Conservation (phyloP, 805 yeast genomes). For the Ogataea polymorpha region DNA sequence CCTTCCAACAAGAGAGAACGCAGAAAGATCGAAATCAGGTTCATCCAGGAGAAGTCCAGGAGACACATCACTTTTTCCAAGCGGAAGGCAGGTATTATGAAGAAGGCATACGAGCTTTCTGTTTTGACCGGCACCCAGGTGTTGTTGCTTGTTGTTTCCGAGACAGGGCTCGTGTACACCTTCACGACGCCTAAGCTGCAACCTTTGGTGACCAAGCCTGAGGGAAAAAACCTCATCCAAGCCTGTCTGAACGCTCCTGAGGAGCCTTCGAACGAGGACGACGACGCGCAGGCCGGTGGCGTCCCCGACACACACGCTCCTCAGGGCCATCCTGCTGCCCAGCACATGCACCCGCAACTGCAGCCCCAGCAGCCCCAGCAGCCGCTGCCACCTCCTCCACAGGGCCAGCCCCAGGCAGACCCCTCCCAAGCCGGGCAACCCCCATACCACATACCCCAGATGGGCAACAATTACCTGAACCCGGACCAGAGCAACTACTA, state of each 20-base stretch:
- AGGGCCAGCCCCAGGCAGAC: constrained; percentile 19
- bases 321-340: constrained; percentile 22
- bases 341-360: constrained; percentile 34
- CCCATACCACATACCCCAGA: constrained; percentile 26
- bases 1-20: constrained; percentile 54
- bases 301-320: constrained; percentile 21
- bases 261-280: constrained; percentile 62
- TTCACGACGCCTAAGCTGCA: constrained; percentile 99
- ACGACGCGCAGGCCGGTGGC: constrained; percentile 33
- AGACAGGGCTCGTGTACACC: constrained; percentile 97
- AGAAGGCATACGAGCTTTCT: constrained; percentile 96
- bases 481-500: constrained; percentile 29
- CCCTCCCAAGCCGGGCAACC: constrained; percentile 25
- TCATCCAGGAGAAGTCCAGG: constrained; percentile 95
- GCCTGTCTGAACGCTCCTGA: constrained; percentile 98
- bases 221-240: constrained; percentile 94
- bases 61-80: constrained; percentile 97
- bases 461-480: constrained; percentile 26
- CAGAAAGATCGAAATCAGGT: constrained; percentile 93
- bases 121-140: constrained; percentile 98
- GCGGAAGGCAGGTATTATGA: constrained; percentile 98
- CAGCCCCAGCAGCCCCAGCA: constrained; percentile 34
- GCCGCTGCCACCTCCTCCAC: constrained; percentile 29
- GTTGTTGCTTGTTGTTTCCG: constrained; percentile 87
- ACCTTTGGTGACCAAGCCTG: constrained; percentile 95